phyloP scores from a whole-genome alignment of 345 rosid genomes.

The Trapa bicornis region DNA sequence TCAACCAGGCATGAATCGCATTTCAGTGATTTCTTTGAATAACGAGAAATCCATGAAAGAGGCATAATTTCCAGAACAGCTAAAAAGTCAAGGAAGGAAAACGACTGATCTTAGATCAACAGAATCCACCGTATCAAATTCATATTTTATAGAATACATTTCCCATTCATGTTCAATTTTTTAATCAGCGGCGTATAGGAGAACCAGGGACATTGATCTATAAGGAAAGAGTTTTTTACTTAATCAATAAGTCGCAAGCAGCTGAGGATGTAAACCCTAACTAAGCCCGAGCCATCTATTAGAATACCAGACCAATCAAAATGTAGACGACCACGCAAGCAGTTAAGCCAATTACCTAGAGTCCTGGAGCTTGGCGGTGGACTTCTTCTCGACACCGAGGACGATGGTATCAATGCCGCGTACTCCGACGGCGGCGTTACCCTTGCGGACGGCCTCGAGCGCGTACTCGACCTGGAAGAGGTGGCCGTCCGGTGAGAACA shows the following conservation, averaged over 20 bases:
- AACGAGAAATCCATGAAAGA: too few species aligned
- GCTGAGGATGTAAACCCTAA: background rate
- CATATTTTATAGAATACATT: background rate
- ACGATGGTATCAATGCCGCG: slow-evolving; percentile 79
- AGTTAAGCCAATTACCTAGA: slow-evolving; percentile 29
- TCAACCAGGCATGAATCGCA: too few species aligned
- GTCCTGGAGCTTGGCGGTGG: slow-evolving; percentile 86
- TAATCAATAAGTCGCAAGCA: background rate
- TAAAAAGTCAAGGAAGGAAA: background rate
- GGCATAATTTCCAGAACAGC: too few species aligned
- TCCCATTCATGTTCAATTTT: background rate
- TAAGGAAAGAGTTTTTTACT: background rate
- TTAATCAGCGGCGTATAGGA: too few species aligned
- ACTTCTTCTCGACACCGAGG: slow-evolving; percentile 92
- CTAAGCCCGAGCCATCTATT: background rate
- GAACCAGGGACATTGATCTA: background rate
- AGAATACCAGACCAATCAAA: slow-evolving; percentile 3
- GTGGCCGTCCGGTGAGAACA: slow-evolving; percentile 36
- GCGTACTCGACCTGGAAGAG: slow-evolving; percentile 95
- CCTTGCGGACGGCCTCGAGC: slow-evolving; percentile 96
- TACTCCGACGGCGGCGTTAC: slow-evolving; percentile 93
- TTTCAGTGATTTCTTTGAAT: too few species aligned
- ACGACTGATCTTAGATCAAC: background rate
- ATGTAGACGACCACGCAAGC: background rate
- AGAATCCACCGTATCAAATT: background rate